Conservation (phyloP, 2,329 filamentous ascomycete genomes). For the Cryphonectria nitschkei region DNA sequence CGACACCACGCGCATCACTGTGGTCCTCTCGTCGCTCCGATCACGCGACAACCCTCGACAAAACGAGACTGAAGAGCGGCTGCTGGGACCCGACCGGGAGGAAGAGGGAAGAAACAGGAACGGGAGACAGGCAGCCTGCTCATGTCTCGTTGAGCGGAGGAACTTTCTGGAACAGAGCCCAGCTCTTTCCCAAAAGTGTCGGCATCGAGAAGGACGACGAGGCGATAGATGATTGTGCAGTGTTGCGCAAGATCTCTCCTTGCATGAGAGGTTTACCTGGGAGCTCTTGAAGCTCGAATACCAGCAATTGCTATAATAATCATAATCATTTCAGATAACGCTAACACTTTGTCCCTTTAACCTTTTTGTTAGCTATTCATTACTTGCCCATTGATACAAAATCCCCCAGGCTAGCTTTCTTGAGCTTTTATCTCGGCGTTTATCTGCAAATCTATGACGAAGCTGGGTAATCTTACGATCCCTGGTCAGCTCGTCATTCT, state of each 20-base stretch:
- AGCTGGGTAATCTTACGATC: too few species aligned
- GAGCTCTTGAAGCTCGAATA: constrained; percentile 13
- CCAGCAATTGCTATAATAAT: constrained; percentile 12
- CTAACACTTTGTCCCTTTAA: neutral
- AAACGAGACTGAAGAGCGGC: neutral
- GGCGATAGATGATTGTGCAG: constrained; percentile 5
- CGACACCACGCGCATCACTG: constrained; percentile 8
- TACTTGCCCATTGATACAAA: too few species aligned
- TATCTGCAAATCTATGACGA: too few species aligned
- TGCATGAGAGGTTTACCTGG: constrained; percentile 19
- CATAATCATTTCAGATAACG: neutral
- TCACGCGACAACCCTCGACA: neutral
- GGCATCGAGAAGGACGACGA: constrained; percentile 6
- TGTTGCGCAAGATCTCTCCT: constrained; percentile 22
- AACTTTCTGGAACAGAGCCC: neutral
- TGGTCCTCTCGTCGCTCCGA: constrained; percentile 17
- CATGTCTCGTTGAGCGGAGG: neutral
- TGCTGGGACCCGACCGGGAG: neutral
- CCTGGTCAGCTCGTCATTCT: too few species aligned
- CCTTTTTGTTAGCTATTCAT: neutral
- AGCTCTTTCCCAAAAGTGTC: constrained; percentile 1
- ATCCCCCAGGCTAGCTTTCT: neutral
- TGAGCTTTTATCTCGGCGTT: too few species aligned
- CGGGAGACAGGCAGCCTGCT: neutral
- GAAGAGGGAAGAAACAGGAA: too few species aligned